phyloP scores from a whole-genome alignment of 345 rosid species.

The Kandelia obovata region DNA sequence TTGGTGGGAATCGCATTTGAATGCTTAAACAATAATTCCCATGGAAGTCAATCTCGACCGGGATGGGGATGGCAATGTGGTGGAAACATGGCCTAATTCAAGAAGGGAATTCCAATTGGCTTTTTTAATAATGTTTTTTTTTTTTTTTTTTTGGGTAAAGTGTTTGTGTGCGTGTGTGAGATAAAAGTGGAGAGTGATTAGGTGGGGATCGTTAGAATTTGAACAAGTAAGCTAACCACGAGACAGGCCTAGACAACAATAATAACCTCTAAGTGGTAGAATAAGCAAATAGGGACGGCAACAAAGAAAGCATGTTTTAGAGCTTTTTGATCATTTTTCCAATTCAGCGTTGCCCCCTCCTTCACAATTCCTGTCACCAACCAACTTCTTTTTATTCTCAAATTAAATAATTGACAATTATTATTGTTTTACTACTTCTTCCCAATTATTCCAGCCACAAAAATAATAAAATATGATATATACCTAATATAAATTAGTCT shows the following conservation, averaged over 20 bases:
- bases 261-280: conserved; percentile 10
- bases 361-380: conserved; percentile 2
- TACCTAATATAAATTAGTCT: too few relatives aligned
- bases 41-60: conserved; percentile 24
- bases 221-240: conserved; percentile 8
- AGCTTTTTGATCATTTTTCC: conserved; percentile 11
- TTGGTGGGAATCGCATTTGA: conserved; percentile 9
- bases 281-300: conserved; percentile 16
- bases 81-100: conserved; percentile 7
- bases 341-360: conserved; percentile 19
- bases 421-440: neutral
- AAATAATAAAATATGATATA: neutral
- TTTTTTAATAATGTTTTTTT: neutral
- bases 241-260: conserved; percentile 3
- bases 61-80: conserved; percentile 17
- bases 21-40: neutral
- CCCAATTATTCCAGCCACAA: neutral
- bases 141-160: neutral
- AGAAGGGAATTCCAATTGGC: neutral
- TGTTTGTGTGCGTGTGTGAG: neutral
- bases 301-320: neutral
- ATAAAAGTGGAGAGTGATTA: neutral
- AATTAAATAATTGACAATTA: neutral
- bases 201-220: conserved; percentile 16
- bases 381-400: neutral